These are phyloP conservation scores for Populus hybrid DNA, from an alignment of 441 rosid species.

Conservation along the genomic window DNA sequence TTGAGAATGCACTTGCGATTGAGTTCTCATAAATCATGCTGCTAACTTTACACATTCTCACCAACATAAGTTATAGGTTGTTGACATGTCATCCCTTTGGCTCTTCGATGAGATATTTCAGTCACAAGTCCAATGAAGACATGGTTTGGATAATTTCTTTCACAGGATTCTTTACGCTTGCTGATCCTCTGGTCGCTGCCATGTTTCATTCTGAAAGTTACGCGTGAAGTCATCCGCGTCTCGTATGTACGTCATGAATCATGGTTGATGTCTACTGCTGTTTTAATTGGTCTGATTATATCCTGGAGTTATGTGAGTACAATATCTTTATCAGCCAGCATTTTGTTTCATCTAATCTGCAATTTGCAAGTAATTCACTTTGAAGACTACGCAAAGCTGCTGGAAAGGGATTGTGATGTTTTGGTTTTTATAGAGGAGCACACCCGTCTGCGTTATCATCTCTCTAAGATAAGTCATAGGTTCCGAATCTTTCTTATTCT, in stretches of 20 bases:
- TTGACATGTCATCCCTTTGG: not conserved
- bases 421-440: conserved; percentile 69
- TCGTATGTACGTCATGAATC: conserved; percentile 49
- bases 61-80: not conserved
- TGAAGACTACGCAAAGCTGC: conserved; percentile 66
- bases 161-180: conserved; percentile 63
- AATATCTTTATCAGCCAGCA: conserved; percentile 70
- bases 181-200: conserved; percentile 73
- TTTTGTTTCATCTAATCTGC: conserved; percentile 83
- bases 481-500: conserved; percentile 83
- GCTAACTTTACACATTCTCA: not conserved
- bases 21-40: not conserved
- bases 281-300: conserved; percentile 44
- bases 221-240: conserved; percentile 57
- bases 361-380: conserved; percentile 91
- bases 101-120: not conserved
- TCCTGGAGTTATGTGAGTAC: conserved; percentile 78
- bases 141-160: conserved; percentile 4
- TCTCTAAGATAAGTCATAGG: conserved; percentile 94
- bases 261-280: conserved; percentile 69
- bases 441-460: conserved; percentile 60
- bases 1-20: not conserved
- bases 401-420: conserved; percentile 71
- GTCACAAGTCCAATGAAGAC: not conserved
- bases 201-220: conserved; percentile 62